phyloP scores from a whole-genome alignment of 1,139 yeast species.

The Wickerhamomyces sp. region DNA sequence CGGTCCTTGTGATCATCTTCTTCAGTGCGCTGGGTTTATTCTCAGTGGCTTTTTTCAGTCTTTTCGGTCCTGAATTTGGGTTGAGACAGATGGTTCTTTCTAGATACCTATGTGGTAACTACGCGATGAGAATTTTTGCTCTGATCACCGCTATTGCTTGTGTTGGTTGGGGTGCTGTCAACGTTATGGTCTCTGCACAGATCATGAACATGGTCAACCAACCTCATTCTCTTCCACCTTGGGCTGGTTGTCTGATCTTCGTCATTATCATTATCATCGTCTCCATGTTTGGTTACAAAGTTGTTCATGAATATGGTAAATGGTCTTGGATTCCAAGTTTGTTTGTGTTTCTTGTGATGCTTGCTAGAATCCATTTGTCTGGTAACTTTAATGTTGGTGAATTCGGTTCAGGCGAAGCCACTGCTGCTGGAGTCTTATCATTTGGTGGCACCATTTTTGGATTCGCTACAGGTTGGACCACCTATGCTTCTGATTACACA shows the following conservation, averaged over 20 bases:
- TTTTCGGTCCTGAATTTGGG: constrained; percentile 82
- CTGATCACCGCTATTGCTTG: constrained; percentile 80
- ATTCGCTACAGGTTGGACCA: constrained; percentile 93
- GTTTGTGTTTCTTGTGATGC: constrained; percentile 66
- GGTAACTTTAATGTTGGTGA: constrained; percentile 47
- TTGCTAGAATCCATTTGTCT: constrained; percentile 68
- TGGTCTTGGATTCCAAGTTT: constrained; percentile 86
- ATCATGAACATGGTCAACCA: constrained; percentile 69
- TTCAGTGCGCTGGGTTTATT: constrained; percentile 67
- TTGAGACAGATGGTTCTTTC: constrained; percentile 85
- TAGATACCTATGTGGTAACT: constrained; percentile 71
- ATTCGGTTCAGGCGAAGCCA: constrained; percentile 42
- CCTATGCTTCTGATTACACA: constrained; percentile 89
- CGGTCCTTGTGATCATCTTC: constrained; percentile 58
- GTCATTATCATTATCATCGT: constrained; percentile 64
- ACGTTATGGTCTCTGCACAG: constrained; percentile 86
- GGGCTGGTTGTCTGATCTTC: constrained; percentile 85
- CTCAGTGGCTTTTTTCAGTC: constrained; percentile 79
- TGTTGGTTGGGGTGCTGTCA: constrained; percentile 95
- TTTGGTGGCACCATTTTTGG: constrained; percentile 86
- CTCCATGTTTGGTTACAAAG: constrained; percentile 82
- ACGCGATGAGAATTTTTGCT: constrained; percentile 73
- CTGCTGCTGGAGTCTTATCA: constrained; percentile 75
- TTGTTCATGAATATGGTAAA: constrained; percentile 77
- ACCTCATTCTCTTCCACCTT: constrained; percentile 61